phyloP scores from a whole-genome alignment of 805 yeast genomes.

The Candida namnaoensis region DNA sequence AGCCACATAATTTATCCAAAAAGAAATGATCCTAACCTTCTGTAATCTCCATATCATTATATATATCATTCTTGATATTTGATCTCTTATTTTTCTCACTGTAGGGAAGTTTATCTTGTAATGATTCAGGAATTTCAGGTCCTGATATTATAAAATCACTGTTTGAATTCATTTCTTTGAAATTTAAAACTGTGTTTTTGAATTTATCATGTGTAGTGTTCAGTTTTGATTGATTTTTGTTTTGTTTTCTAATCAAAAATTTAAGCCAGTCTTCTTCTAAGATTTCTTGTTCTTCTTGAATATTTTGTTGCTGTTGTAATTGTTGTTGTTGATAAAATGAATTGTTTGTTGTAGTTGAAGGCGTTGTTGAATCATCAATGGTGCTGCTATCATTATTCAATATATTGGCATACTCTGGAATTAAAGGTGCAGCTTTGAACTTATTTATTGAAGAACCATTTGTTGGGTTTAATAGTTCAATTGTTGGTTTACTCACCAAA shows the following conservation, averaged over 20 bases:
- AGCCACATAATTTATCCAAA: too few relatives aligned
- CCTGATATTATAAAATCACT: constrained; percentile 11
- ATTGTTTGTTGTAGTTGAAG: not conserved
- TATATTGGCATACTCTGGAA: constrained; percentile 22
- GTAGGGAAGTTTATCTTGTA: constrained; percentile 10
- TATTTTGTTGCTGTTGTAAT: constrained; percentile 9
- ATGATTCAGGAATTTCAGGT: constrained; percentile 5
- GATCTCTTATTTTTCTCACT: not conserved
- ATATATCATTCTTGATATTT: too few relatives aligned
- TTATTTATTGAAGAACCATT: not conserved
- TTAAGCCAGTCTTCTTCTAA: constrained; percentile 28
- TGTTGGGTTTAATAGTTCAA: constrained; percentile 11
- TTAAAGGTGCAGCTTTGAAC: constrained; percentile 14
- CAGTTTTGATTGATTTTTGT: constrained; percentile 6
- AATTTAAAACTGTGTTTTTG: constrained; percentile 12
- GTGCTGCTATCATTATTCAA: not conserved
- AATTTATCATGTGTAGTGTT: constrained; percentile 6
- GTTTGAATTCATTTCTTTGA: constrained; percentile 1
- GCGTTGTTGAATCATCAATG: too few relatives aligned
- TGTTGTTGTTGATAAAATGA: not conserved
- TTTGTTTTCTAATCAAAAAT: constrained; percentile 20
- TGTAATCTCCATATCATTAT: too few relatives aligned
- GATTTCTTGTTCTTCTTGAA: constrained; percentile 4
- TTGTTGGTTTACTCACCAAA: constrained; percentile 23
- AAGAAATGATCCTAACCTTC: too few relatives aligned